phyloP scores from a whole-genome alignment of 306 rosid genomes.

The Corylus americana region DNA sequence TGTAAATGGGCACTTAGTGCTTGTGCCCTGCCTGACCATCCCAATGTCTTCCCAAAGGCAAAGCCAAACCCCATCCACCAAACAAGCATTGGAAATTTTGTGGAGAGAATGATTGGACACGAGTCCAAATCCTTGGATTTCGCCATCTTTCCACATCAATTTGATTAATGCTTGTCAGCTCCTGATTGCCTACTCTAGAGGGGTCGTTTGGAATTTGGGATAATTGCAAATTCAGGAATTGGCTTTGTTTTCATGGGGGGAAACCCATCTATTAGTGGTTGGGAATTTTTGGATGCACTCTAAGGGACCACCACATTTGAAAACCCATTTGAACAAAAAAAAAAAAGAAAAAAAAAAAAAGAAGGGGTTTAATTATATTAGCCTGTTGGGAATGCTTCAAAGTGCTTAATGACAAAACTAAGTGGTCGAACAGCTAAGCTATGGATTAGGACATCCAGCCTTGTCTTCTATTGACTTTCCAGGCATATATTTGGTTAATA shows the following conservation, averaged over 20 bases:
- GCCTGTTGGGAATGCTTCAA: conserved; percentile 54
- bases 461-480: conserved; percentile 69
- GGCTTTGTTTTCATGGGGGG: conserved; percentile 45
- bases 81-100: conserved; percentile 34
- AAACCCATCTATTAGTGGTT: conserved; percentile 46
- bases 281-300: conserved; percentile 66
- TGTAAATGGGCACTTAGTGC: conserved; percentile 24
- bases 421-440: conserved; percentile 73
- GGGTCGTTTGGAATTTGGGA: conserved; percentile 50
- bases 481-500: neutral
- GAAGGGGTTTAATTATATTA: conserved; percentile 3
- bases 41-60: conserved; percentile 14
- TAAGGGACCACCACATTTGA: conserved; percentile 52
- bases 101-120: conserved; percentile 55
- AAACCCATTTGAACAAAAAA: conserved; percentile 11
- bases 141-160: conserved; percentile 58
- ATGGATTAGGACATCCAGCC: conserved; percentile 69
- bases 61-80: conserved; percentile 44
- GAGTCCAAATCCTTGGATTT: conserved; percentile 52
- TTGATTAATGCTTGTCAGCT: conserved; percentile 63
- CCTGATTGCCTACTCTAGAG: conserved; percentile 36
- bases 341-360: neutral
- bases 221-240: conserved; percentile 50
- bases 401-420: conserved; percentile 48
- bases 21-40: conserved; percentile 31